Percentiles rank a stretch among this genome's conserved stretches.
phyloP scores from a whole-genome alignment of 78 protist genomes.

The Ministeria vibrans region DNA sequence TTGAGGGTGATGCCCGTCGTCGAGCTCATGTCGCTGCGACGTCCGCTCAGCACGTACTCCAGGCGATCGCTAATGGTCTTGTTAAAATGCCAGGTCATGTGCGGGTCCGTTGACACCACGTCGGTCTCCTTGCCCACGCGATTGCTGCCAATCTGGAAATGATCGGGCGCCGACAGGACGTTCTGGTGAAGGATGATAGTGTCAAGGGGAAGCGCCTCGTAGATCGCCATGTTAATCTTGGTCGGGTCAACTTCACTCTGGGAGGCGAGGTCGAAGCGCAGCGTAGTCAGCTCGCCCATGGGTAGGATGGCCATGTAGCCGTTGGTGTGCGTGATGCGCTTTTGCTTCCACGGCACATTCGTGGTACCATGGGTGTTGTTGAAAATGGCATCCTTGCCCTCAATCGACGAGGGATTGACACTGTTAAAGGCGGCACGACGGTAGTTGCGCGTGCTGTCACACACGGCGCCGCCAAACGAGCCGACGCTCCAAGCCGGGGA shows the following conservation, averaged over 20 bases:
- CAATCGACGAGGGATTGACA: background rate
- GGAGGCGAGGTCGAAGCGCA: background rate
- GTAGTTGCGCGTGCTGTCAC: background rate
- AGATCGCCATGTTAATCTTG: background rate
- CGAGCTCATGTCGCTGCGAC: no score
- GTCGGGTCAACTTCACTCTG: background rate
- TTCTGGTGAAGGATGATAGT: background rate
- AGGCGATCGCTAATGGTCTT: background rate
- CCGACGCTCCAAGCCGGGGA: background rate
- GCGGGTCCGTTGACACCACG: background rate
- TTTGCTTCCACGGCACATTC: background rate
- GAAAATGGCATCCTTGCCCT: background rate
- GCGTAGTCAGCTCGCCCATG: background rate
- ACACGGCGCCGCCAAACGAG: background rate
- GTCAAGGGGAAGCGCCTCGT: background rate
- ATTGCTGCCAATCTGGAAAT: background rate
- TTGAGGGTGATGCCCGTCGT: background rate
- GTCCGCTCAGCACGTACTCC: background rate
- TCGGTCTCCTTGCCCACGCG: background rate
- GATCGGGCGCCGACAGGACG: background rate
- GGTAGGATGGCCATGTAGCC: constrained; percentile 1
- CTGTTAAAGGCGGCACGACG: background rate
- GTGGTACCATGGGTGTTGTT: background rate
- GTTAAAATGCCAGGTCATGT: background rate
- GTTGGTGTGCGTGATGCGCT: background rate